Conservation (phyloP, 148 eudicot species). For the Pouteria glomerata region DNA sequence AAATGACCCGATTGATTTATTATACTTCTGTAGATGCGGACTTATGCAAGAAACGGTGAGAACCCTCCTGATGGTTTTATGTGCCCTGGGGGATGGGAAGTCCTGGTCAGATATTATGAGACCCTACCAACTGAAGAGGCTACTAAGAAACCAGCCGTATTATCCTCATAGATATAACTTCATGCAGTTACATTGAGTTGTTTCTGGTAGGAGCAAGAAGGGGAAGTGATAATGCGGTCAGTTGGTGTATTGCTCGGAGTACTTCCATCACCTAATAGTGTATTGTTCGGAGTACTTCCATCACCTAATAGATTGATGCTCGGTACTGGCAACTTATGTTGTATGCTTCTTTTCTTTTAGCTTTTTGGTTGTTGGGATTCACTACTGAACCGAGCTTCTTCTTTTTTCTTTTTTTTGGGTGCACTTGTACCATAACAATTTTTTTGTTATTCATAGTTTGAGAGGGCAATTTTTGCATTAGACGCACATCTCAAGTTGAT, state of each 20-base stretch:
- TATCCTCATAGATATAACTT: constrained; percentile 18
- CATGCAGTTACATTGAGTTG: neutral
- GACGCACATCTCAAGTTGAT: neutral
- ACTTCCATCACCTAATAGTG: too few relatives aligned
- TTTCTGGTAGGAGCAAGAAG: neutral
- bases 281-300: too few relatives aligned
- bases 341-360: neutral
- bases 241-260: neutral
- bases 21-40: constrained; percentile 56
- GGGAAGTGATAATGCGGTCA: neutral
- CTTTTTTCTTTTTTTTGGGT: neutral
- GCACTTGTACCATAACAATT: neutral
- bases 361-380: neutral
- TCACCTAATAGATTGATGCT: neutral
- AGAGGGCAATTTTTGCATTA: neutral
- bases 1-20: neutral
- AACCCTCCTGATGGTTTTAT: constrained; percentile 88
- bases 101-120: constrained; percentile 60
- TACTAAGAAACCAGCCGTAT: constrained; percentile 31
- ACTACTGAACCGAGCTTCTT: neutral
- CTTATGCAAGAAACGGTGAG: constrained; percentile 68
- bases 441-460: constrained; percentile 1
- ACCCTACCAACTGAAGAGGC: constrained; percentile 60
- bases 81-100: constrained; percentile 90
- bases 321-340: neutral